phyloP scores from a whole-genome alignment of 1,139 yeast genomes.

The Pichia sp. region DNA sequence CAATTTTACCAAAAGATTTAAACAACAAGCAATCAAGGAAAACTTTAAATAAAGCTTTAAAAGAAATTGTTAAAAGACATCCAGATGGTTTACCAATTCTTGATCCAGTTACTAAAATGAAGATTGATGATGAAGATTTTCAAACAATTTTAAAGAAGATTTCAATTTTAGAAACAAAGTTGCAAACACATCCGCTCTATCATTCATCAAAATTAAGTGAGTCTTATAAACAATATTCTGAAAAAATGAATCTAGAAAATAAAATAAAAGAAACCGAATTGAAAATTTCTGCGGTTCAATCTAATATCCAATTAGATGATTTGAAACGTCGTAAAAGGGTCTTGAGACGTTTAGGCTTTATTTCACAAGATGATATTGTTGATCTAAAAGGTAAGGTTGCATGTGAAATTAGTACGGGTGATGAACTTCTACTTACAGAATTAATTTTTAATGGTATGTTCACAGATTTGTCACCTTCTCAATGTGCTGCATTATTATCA shows the following conservation, averaged over 20 bases:
- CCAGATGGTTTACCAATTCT: conserved; percentile 85
- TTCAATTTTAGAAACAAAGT: conserved; percentile 71
- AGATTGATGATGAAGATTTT: conserved; percentile 72
- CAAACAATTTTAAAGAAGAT: conserved; percentile 63
- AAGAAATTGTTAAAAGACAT: conserved; percentile 73
- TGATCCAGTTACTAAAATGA: conserved; percentile 91
- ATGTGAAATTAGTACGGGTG: conserved; percentile 92
- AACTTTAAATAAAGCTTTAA: conserved; percentile 68
- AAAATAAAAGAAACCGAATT: conserved; percentile 55
- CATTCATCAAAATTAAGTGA: conserved; percentile 57
- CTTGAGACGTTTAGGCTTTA: conserved; percentile 72
- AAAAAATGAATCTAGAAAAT: conserved; percentile 56
- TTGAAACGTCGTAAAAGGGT: conserved; percentile 89
- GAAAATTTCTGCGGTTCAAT: conserved; percentile 75
- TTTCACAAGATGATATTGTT: conserved; percentile 76
- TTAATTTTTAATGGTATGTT: conserved; percentile 91
- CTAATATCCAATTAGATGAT: conserved; percentile 91
- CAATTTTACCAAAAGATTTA: conserved; percentile 75
- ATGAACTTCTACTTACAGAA: conserved; percentile 82
- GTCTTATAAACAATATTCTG: conserved; percentile 56
- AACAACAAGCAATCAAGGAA: conserved; percentile 65
- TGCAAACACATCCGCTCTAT: conserved; percentile 63
- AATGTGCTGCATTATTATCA: conserved; percentile 84
- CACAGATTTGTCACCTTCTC: conserved; percentile 80
- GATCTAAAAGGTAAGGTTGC: conserved; percentile 68